These are phyloP conservation scores for Aspergillus costaricaensis DNA, from an alignment of 2,329 filamentous ascomycete genomes.

Conservation along the genomic window DNA sequence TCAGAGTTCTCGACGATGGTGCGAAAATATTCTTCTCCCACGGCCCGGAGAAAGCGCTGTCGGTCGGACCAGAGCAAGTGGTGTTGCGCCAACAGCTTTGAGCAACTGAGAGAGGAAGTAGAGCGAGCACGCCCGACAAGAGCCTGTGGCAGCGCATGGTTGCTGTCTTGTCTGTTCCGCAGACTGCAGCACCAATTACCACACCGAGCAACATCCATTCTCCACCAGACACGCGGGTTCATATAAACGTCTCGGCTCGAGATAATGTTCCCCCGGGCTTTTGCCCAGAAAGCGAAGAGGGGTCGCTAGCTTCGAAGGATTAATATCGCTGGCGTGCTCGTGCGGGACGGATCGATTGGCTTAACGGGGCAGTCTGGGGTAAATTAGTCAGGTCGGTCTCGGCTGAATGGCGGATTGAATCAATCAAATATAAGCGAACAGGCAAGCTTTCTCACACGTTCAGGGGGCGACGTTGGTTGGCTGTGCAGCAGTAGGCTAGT, in stretches of 20 bases:
- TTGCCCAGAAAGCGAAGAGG: constrained; percentile 12
- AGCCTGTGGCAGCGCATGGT: constrained; percentile 11
- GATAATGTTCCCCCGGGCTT: constrained; percentile 7
- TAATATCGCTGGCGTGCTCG: constrained; percentile 6
- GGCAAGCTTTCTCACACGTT: background rate
- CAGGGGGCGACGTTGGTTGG: background rate
- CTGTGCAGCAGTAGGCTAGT: background rate
- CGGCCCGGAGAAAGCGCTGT: constrained; percentile 56
- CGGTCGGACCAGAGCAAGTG: constrained; percentile 53
- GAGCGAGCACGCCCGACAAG: constrained; percentile 17
- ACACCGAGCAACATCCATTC: background rate
- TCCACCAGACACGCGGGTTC: background rate
- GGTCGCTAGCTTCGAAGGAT: constrained; percentile 7
- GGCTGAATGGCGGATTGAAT: background rate
- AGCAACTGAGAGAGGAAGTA: constrained; percentile 20
- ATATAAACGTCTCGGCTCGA: background rate
- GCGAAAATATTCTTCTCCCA: constrained; percentile 63
- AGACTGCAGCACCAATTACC: constrained; percentile 15
- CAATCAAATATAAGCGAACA: background rate
- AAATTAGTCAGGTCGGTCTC: background rate
- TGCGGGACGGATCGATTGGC: background rate
- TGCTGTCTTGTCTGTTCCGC: background rate
- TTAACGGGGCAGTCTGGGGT: background rate
- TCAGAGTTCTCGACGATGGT: constrained; percentile 53
- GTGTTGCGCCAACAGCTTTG: constrained; percentile 58